Conservation (phyloP, 352 stramenopile genomes). For the Globisporangium irregulare region DNA sequence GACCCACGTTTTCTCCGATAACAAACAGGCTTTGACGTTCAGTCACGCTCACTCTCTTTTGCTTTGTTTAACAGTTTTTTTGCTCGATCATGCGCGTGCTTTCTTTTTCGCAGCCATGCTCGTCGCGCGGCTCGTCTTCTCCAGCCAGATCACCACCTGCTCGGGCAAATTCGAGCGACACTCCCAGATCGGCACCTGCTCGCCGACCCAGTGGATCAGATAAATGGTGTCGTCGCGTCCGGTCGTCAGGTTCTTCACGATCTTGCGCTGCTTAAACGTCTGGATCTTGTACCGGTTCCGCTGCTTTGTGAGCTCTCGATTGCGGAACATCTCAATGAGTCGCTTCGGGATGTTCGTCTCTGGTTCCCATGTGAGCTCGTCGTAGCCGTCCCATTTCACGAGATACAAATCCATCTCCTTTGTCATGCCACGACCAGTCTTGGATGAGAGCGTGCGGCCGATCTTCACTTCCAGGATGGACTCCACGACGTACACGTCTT, state of each 20-base stretch:
- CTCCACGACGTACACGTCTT: constrained; percentile 73
- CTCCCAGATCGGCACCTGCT: constrained; percentile 50
- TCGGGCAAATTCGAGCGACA: constrained; percentile 45
- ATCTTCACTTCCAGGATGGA: constrained; percentile 69
- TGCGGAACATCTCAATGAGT: constrained; percentile 56
- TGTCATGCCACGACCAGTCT: constrained; percentile 28
- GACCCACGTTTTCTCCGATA: not conserved
- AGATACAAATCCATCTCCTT: constrained; percentile 73
- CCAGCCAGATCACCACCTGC: constrained; percentile 61
- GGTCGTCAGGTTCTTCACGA: constrained; percentile 62
- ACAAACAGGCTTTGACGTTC: not conserved
- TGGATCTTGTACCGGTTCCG: constrained; percentile 56
- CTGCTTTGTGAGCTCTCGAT: constrained; percentile 47
- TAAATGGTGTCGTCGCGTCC: constrained; percentile 59
- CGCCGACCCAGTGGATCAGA: constrained; percentile 63
- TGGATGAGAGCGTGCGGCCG: constrained; percentile 30
- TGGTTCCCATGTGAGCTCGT: constrained; percentile 79
- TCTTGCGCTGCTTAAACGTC: constrained; percentile 41
- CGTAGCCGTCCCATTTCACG: constrained; percentile 78
- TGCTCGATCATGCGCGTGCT: constrained; percentile 19
- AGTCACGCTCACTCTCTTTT: not conserved
- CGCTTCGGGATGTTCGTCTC: constrained; percentile 63
- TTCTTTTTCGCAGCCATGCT: constrained; percentile 40
- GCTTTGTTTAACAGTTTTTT: not conserved
- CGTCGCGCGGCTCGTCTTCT: constrained; percentile 50